Conservation (phyloP, 768 basidiomycete genomes). For the Cubamyces lactineus region DNA sequence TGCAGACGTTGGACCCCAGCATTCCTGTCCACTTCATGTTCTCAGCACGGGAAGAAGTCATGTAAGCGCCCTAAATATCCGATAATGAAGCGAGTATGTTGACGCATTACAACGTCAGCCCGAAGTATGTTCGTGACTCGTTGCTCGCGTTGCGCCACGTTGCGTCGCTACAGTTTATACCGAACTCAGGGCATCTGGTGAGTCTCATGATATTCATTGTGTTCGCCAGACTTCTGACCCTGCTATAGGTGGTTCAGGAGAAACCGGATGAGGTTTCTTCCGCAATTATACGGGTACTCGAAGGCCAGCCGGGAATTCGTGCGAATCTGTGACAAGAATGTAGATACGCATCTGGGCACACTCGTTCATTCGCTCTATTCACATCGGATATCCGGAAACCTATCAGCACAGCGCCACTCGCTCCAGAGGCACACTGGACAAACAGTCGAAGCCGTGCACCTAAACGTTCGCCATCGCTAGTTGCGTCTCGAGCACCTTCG, state of each 20-base stretch:
- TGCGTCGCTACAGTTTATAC: not conserved
- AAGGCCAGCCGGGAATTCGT: not conserved
- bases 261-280: not conserved
- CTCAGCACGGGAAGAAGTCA: not conserved
- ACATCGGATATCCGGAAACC: no score
- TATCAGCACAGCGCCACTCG: not conserved
- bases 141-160: not conserved
- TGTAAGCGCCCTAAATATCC: not conserved
- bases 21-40: not conserved
- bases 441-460: no score
- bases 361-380: no score
- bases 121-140: not conserved
- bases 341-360: no score
- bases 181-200: not conserved
- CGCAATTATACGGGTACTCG: not conserved
- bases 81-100: not conserved
- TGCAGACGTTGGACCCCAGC: not conserved
- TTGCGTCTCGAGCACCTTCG: no score
- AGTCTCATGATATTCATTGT: not conserved
- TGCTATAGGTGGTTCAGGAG: slow-evolving; percentile 2
- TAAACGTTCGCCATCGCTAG: no score
- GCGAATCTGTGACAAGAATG: not conserved
- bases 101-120: not conserved
- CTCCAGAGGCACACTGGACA: no score
- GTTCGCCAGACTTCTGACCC: no score